Evolutionary conservation across 78 protist species (phyloP), one percentile per base, ranked within the genome.

Genomic region (Polysphondylium violaceum): DNA sequence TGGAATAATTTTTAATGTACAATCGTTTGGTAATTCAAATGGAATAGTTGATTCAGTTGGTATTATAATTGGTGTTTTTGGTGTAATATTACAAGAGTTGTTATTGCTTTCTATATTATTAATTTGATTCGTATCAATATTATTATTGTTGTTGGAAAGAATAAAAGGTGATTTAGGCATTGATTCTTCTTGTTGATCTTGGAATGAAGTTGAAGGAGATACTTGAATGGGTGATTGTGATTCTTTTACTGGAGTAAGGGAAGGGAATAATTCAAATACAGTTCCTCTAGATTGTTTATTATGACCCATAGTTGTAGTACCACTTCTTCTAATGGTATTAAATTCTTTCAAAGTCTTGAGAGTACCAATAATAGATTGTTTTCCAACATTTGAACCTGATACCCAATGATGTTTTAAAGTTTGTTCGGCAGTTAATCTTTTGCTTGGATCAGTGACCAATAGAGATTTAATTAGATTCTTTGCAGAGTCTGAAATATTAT

Each of bases 401-500:
- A 94, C 43, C 94, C 94, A 94, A 21, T 65, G 87, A 63, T 94
- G 91, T 51, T 76, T 71, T 21, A 86, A 50, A 3, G 93, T 85
- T 41, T 91, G 92, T 59, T 50, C 93, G 1, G 94, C 93, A 16
- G 93, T 68, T 35, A 76, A 67, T 38, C 96, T 44, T 50, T 53
- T 67, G 7, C 33, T 14, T 6, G 95, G 95, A 64, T 74, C 92
- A 41, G 73, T 59, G 7, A 16, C 58, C 23, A 94, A 56, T 5
- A 94, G 36, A 25, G 79, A 25, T 33, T 50, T 36, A 7, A 94
- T 61, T 53, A 94, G 63, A 11, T 59, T 71, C 36, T 92, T 92
- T 5, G 95, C 95, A 51, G 94, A 68, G 29, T 87, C 93, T 3
- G 97, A 93, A 27, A 96, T 79, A 60, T 51, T 87, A 29, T 51